Percentiles rank a stretch among this genome's conserved stretches.
Evolutionary conservation across 2,329 filamentous ascomycete genomes (phyloP).

Genomic region (Aspergillus niger): DNA sequence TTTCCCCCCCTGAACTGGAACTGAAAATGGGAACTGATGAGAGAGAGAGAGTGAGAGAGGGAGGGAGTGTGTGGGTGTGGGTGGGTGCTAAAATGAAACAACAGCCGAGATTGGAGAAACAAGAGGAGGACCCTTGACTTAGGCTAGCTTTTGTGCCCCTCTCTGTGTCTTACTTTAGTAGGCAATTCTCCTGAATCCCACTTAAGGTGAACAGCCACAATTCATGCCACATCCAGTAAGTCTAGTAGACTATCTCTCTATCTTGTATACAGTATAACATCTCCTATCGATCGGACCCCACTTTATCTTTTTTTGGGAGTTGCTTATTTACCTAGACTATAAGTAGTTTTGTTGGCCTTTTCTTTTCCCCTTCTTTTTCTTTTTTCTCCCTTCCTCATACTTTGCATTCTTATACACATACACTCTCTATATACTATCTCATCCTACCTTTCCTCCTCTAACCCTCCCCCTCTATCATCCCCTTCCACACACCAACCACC

Average conservation of each 20-base stretch:
- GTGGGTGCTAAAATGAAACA: background rate
- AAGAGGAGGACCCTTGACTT: background rate
- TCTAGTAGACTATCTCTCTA: no score
- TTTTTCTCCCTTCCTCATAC: background rate
- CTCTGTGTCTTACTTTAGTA: background rate
- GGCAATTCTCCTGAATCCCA: no score
- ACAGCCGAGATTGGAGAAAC: background rate
- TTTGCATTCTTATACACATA: background rate
- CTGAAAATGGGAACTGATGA: background rate
- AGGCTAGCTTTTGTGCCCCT: background rate
- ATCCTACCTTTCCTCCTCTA: no score
- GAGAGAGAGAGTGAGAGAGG: no score
- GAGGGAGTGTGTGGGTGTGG: no score
- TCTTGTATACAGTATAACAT: background rate
- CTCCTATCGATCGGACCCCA: background rate
- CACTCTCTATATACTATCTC: background rate
- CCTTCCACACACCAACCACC: background rate
- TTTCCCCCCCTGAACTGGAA: background rate
- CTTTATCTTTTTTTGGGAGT: background rate
- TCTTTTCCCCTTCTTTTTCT: background rate
- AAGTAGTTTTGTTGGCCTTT: background rate
- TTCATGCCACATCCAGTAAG: no score
- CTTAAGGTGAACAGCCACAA: no score
- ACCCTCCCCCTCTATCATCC: background rate
- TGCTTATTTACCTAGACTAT: background rate